Evolutionary conservation across 805 yeast species (phyloP), one percentile per base, ranked within the genome.

Genomic region (Teunomyces aglyptinius): DNA sequence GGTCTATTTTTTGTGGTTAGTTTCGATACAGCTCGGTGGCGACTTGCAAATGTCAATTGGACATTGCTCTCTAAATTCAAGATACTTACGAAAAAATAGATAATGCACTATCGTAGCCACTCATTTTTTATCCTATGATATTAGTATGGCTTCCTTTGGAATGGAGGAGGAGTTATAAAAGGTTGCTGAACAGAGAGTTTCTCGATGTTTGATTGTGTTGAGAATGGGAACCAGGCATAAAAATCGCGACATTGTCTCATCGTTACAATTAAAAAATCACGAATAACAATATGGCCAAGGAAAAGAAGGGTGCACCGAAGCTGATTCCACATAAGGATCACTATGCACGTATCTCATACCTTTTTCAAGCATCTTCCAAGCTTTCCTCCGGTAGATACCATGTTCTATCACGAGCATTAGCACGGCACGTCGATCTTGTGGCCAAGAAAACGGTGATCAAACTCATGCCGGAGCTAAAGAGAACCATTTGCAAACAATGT

Each of bases 21-120:
- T 36, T 20, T 20, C 6, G 10, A 16, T 18, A 36, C 42, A n/a
- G 18, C 22, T 22, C 26, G 44, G 40, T 27, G 41, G 48, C 45
- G 39, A 33, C 39, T 35, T n/a, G 39, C n/a, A 10, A 8, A 6
- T 20, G 12, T 31, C 33, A 31, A 31, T 31, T 31, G 10, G 13
- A 13, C 11, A 13, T 13, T 6, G 15, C 33, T 31, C 7, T 10
- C 33, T 7, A 10, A 31, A 31, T 31, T 31, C 11, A 31, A 19
- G 15, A 35, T 33, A 82, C 91, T 58, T 81, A 86, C 85, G 96
- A 89, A 75, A 92, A 92, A 68, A 92, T 95, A 52, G 97, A 91
- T 60, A 92, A 80, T 47, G 99, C 99, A 80, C 98, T 83, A 71
- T 92, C 99, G 96, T 92, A 92, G 52, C 99, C 98, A 78, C 97